phyloP scores from a whole-genome alignment of 2,329 filamentous ascomycete species.

The Trichoderma sp. region DNA sequence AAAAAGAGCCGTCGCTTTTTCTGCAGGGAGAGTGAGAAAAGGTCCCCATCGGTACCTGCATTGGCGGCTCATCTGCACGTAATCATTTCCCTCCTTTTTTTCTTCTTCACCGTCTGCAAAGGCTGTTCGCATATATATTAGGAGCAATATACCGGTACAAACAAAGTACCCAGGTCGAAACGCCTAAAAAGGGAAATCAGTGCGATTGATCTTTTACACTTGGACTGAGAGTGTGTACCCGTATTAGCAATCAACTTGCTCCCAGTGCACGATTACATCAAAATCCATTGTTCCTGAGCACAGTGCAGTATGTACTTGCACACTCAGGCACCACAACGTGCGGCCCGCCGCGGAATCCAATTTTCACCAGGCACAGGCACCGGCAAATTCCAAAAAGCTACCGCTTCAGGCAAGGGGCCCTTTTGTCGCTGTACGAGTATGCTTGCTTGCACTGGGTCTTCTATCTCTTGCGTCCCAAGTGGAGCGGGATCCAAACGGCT shows the following conservation, averaged over 20 bases:
- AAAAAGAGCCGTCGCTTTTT: background rate
- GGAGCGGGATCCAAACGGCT: background rate
- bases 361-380: background rate
- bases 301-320: background rate
- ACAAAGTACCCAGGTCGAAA: too few relatives aligned
- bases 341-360: background rate
- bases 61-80: background rate
- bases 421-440: background rate
- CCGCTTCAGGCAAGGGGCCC: background rate
- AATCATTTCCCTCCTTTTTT: background rate
- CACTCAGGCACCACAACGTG: background rate
- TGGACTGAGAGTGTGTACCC: background rate
- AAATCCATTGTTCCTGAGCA: background rate
- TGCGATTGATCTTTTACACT: background rate
- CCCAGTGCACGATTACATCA: background rate
- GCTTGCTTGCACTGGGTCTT: background rate
- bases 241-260: background rate
- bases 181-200: background rate
- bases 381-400: background rate
- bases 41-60: slow-evolving; percentile 3
- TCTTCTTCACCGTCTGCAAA: background rate
- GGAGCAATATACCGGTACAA: background rate
- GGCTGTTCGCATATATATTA: background rate
- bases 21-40: slow-evolving; percentile 4
- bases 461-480: slow-evolving; percentile 16